Base-by-base conservation (phyloP, 2,329 filamentous ascomycete genomes). In the Arachnopeziza araneosa region DNA sequence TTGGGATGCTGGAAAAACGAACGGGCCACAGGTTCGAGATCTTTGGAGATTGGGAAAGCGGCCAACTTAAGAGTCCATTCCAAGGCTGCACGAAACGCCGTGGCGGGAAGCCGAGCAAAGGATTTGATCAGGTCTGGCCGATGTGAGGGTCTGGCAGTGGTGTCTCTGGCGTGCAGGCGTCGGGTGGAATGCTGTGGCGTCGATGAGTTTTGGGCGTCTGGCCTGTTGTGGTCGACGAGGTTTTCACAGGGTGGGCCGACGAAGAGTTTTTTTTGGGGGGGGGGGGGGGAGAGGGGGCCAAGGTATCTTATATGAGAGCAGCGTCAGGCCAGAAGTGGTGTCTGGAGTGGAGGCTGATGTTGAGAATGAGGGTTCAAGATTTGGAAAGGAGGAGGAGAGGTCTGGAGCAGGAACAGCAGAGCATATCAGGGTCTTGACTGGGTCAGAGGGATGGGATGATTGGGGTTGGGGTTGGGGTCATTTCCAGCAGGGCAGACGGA, bases 31-130 rank as follows among this genome's bases (percentile, higher is more conserved):
- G 26, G 26, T 32, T n/a, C 48, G 32, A 24, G 32, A 49, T 51
- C 21, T 36, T 59, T 57, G 55, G 17, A 54, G 21, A 49, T n/a
- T 58, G 56, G 48, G 50, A 58, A 44, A 44, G 12, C 36, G 36
- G 36, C 12, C 36, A 44, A 44, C 36, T 63, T 64, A 64, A 61
- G 63, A 61, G 60, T 61, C 58, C 60, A 61, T 64, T 63, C 60
- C 26, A 56, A 54, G 56, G 44, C 56, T 49, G 26, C 49, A 44
- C 63, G 55, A 63, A 60, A 63, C 60, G 63, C 60, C 60, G 63
- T 61, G 63, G 63, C 63, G 56, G 63, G 62, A 58, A 61, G 55
- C 52, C 56, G 55, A 62, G 59, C 59, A 24, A 8, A 52, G n/a
- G 50, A 52, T 12, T 24, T 24, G 50, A n/a, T n/a, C 21, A n/a